A percentile compares a stretch with the other conserved stretches of the same genome.
Conservation (phyloP, 2,329 filamentous ascomycete species). For the Fusarium tuaranense region DNA sequence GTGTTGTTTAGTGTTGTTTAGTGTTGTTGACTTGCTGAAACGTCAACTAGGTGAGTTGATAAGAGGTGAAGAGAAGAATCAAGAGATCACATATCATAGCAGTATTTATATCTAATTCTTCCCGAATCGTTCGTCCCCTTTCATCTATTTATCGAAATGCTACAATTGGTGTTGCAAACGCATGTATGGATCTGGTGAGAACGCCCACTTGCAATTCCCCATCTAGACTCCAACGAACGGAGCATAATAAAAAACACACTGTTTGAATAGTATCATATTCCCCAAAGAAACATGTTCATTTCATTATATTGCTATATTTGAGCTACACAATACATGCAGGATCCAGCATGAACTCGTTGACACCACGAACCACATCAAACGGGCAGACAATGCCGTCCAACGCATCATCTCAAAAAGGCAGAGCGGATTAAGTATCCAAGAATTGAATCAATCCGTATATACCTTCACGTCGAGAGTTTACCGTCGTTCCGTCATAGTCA, state of each 20-base stretch:
- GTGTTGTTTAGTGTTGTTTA: background rate
- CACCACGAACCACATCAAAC: background rate
- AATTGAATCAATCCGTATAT: background rate
- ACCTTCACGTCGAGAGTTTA: background rate
- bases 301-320: background rate
- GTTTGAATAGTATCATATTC: background rate
- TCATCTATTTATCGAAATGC: background rate
- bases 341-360: background rate
- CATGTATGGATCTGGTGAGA: background rate
- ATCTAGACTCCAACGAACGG: background rate
- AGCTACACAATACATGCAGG: background rate
- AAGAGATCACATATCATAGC: background rate
- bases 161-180: background rate
- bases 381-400: background rate
- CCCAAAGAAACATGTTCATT: background rate
- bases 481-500: background rate
- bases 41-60: background rate
- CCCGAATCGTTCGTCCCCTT: background rate
- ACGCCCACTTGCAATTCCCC: background rate
- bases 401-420: background rate
- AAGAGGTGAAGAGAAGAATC: background rate
- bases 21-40: background rate
- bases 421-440: background rate
- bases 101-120: background rate
- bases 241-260: background rate